phyloP scores from a whole-genome alignment of 1,284 basidiomycete species.

The Sporisorium scitamineum region DNA sequence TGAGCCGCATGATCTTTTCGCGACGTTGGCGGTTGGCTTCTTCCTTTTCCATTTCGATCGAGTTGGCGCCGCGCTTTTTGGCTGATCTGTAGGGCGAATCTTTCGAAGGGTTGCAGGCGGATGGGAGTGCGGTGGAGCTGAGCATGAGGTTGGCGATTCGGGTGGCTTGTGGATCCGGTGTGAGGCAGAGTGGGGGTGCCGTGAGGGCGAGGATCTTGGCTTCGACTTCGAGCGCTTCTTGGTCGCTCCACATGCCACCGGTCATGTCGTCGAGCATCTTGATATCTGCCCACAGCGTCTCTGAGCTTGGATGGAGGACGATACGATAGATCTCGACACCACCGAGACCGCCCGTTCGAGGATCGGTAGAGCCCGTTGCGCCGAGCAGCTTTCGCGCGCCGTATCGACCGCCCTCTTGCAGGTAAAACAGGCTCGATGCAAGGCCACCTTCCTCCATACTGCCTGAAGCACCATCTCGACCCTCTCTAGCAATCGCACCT shows the following conservation, averaged over 20 bases:
- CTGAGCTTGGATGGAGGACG: slow-evolving; percentile 61
- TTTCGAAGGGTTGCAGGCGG: slow-evolving; percentile 42
- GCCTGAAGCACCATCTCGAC: neutral
- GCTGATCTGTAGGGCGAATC: slow-evolving; percentile 43
- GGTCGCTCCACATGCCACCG: slow-evolving; percentile 62
- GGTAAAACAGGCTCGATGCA: slow-evolving; percentile 46
- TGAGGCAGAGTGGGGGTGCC: slow-evolving; percentile 64
- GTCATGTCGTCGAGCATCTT: slow-evolving; percentile 58
- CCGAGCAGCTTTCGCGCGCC: slow-evolving; percentile 36
- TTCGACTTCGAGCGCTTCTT: slow-evolving; percentile 64
- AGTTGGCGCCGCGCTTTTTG: slow-evolving; percentile 53
- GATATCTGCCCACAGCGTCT: slow-evolving; percentile 65
- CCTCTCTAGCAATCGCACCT: neutral
- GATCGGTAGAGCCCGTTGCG: slow-evolving; percentile 16
- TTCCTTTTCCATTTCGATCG: slow-evolving; percentile 60
- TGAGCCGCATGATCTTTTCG: slow-evolving; percentile 64
- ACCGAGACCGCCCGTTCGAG: slow-evolving; percentile 26
- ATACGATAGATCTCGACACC: slow-evolving; percentile 64
- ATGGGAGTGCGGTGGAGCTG: slow-evolving; percentile 57
- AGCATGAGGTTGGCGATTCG: slow-evolving; percentile 66
- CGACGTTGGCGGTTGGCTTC: slow-evolving; percentile 48
- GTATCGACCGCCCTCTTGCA: slow-evolving; percentile 58
- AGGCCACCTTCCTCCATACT: slow-evolving; percentile 18
- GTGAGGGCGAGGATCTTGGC: slow-evolving; percentile 61
- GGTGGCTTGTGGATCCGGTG: slow-evolving; percentile 61